Evolutionary conservation across 495 filamentous ascomycete genomes (phyloP), one percentile per base, ranked within the genome.

Genomic region (Durotheca rogersii): DNA sequence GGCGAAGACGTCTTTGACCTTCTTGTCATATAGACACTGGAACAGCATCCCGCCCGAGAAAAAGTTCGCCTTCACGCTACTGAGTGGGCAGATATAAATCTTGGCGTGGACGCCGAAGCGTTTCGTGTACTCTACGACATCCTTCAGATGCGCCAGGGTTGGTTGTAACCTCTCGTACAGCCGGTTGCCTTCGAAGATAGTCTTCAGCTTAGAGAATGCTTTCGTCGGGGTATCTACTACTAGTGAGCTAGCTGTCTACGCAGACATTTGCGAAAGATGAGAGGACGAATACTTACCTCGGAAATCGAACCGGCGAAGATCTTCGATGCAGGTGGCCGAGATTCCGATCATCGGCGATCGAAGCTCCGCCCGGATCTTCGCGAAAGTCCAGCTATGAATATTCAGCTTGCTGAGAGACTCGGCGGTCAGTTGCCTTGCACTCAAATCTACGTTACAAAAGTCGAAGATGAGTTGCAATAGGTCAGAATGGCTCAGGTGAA

Each of bases 21-120:
- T 95, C 45, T 77, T 85, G 67, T 97, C 94, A 56, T 89, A 90
- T 1, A 96, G 67, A 53, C 91, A 97, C 53, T 94, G 85, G 64
- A 98, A 98, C 18, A 97, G 71, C 15, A 97, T 74, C 27, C 91
- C 90, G 6, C 88, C 89, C 29, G 80, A 75, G 69, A 93, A 98
- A 67, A 97, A 96, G 36, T 87, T 87, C 59, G 95, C 91, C 64
- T 96, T 95, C 58, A 92, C 78, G 61, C 87, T 94, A 55, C 86
- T 87, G 9, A 98, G 77, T 4, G 91, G 90, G 48, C 80, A 87
- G 54, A 98, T 73, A 60, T 89, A 96, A 17, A 94, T 75, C 60
- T 92, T 94, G 29, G 81, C 81, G 38, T 80, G 75, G 3, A 97
- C 77, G 9, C 81, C 80, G 45, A 95, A 86, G 15, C 80, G 77